phyloP scores from a whole-genome alignment of 2,329 filamentous ascomycete genomes.

The Thermothelomyces thermophilus region DNA sequence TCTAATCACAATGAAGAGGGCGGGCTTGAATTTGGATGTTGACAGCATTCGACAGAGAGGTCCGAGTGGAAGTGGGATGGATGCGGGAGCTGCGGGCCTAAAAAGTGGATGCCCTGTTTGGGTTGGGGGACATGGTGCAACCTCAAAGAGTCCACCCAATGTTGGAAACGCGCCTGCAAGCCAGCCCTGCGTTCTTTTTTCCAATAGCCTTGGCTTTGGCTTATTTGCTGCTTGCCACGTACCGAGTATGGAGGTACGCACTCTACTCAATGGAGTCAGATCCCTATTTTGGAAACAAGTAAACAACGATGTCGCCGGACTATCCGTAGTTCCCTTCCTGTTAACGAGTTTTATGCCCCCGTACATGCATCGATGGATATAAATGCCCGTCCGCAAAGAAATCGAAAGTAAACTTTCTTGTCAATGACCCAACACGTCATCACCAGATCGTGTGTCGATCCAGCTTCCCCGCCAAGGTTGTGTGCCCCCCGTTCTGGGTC shows the following conservation, averaged over 20 bases:
- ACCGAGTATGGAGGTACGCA: too few relatives aligned
- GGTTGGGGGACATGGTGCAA: background rate
- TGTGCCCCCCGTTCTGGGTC: background rate
- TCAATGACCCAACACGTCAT: background rate
- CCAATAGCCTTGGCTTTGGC: background rate
- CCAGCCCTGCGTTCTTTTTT: background rate
- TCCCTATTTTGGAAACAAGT: background rate
- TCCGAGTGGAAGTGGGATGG: slow-evolving; percentile 7
- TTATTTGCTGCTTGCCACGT: too few relatives aligned
- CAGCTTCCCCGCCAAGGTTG: slow-evolving; percentile 1
- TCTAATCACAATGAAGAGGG: too few relatives aligned
- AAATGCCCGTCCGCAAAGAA: background rate
- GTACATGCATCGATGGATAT: background rate
- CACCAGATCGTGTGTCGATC: background rate
- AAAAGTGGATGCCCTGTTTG: slow-evolving; percentile 14
- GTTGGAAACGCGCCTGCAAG: too few relatives aligned
- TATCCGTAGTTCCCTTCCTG: too few relatives aligned
- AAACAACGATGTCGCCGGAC: background rate
- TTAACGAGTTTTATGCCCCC: background rate
- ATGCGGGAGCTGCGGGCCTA: slow-evolving; percentile 19
- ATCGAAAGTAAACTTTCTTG: too few relatives aligned
- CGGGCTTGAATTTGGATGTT: background rate
- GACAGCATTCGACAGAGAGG: background rate
- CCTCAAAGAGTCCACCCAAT: background rate
- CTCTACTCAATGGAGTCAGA: too few relatives aligned